Evolutionary conservation across 2,329 filamentous ascomycete species (phyloP).

Genomic region (Exophiala sp.): DNA sequence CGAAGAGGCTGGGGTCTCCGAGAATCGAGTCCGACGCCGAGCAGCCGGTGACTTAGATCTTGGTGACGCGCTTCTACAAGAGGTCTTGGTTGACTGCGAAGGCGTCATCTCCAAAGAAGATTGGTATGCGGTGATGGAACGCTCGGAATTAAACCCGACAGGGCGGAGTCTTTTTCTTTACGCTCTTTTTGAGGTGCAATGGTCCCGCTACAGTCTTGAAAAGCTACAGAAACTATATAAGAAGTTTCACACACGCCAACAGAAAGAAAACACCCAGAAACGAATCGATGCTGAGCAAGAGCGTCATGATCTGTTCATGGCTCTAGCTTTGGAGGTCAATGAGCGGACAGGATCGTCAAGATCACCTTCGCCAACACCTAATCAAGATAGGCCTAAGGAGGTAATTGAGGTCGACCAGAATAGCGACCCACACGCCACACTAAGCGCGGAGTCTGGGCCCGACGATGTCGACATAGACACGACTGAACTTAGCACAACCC

Average conservation of each 20-base stretch:
- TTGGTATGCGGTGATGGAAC: conserved; percentile 9
- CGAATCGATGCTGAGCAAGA: conserved; percentile 21
- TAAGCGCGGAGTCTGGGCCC: too few species aligned
- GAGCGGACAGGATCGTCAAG: not conserved
- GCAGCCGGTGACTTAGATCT: conserved; percentile 7
- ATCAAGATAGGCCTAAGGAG: too few species aligned
- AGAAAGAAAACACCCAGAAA: conserved; percentile 21
- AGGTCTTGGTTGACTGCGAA: conserved; percentile 7
- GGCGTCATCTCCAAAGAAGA: conserved; percentile 9
- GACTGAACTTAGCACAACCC: too few species aligned
- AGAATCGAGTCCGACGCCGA: conserved; percentile 15
- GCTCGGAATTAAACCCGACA: conserved; percentile 13
- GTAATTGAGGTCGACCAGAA: not conserved
- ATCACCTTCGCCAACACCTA: not conserved
- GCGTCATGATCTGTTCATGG: conserved; percentile 20
- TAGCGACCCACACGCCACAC: too few species aligned
- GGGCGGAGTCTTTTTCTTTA: conserved; percentile 24
- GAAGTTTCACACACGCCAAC: conserved; percentile 8
- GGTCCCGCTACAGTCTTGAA: conserved; percentile 8
- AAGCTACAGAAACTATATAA: conserved; percentile 10
- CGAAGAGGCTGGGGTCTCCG: conserved; percentile 17
- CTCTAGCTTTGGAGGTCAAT: conserved; percentile 23
- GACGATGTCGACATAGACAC: too few species aligned
- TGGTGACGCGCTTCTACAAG: conserved; percentile 10
- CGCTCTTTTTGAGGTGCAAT: conserved; percentile 20